A percentile compares a stretch with the other conserved stretches of the same genome.
phyloP scores from a whole-genome alignment of 352 stramenopile genomes.

The Plasmopara halstedii region DNA sequence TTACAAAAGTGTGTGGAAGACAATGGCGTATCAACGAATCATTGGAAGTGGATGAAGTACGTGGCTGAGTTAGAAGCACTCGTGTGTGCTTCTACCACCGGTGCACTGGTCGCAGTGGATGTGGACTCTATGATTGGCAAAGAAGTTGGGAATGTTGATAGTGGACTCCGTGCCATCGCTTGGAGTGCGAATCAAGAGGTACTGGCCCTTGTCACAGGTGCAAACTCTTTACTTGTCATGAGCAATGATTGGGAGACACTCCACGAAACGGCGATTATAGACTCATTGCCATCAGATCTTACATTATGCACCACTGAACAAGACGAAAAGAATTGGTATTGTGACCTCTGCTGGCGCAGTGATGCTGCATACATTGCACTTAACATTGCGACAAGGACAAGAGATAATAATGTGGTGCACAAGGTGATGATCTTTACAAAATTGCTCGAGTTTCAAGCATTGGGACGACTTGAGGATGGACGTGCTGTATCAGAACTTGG shows the following conservation, averaged over 20 bases:
- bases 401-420: slow-evolving; percentile 4
- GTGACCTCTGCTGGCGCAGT: slow-evolving; percentile 58
- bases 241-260: slow-evolving; percentile 74
- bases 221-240: slow-evolving; percentile 59
- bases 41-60: slow-evolving; percentile 61
- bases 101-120: slow-evolving; percentile 45
- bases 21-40: not conserved
- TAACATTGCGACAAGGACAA: slow-evolving; percentile 29
- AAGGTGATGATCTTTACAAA: slow-evolving; percentile 55
- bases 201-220: slow-evolving; percentile 52
- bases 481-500: slow-evolving; percentile 40
- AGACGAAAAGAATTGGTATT: not conserved
- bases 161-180: slow-evolving; percentile 46
- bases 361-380: slow-evolving; percentile 61
- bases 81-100: slow-evolving; percentile 43
- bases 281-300: slow-evolving; percentile 20
- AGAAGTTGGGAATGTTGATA: slow-evolving; percentile 60
- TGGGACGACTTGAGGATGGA: slow-evolving; percentile 68
- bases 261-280: slow-evolving; percentile 46
- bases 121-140: slow-evolving; percentile 37
- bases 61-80: slow-evolving; percentile 50
- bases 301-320: slow-evolving; percentile 2
- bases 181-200: slow-evolving; percentile 71
- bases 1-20: slow-evolving; percentile 24
- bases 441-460: slow-evolving; percentile 46